Evolutionary conservation across 192 early-diverging fungal genomes (phyloP), one percentile per base, ranked within the genome.

Genomic region (Entophlyctis helioformis): DNA sequence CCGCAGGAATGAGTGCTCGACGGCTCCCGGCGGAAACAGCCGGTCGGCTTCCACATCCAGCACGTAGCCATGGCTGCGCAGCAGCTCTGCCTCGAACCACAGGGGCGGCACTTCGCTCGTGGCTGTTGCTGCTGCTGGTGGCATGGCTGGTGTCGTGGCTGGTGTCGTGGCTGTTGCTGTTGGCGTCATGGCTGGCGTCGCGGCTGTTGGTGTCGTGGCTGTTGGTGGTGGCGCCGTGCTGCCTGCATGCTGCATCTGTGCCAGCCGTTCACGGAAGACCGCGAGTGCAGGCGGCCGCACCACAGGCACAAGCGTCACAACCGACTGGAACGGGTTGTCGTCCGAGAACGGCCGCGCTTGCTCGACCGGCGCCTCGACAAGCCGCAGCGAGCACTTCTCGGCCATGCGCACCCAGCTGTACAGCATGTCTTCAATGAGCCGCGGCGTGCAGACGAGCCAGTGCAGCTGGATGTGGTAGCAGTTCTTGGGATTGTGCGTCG

Each of bases 401-500:
- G 89, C 89, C 23, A 71, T 67, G 6, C 85, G 56, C 31, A 67
- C 52, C 95, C 95, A 98, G 4, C 63, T 60, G 31, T 67, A 71
- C 21, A 96, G 66, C 41, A 91, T 56, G 36, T 96, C 91, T 46
- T 95, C 86, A 12, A 98, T 79, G 29, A 89, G 55, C 29, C 83
- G 59, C 9, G 87, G 84, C 1, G 89, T 93, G 60, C 92, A 98
- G 33, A 86, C 88, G 15, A 96, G 63, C 95, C 95, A 98, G 64
- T 93, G 81, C 16, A 98, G 53, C 52, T 91, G 86, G 40, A 96
- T 80, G 49, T 96, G 91, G 53, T 87, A 98, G 56, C 89, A 89
- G 39, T 83, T 75, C 42, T 74, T 71, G 16, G 87, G 73, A 48
- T 93, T 93, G 61, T 95, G 84, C 18, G 85, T 67, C 3, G 86